Base-by-base conservation (phyloP, 441 rosid genomes). In the Gossypium armourianum region DNA sequence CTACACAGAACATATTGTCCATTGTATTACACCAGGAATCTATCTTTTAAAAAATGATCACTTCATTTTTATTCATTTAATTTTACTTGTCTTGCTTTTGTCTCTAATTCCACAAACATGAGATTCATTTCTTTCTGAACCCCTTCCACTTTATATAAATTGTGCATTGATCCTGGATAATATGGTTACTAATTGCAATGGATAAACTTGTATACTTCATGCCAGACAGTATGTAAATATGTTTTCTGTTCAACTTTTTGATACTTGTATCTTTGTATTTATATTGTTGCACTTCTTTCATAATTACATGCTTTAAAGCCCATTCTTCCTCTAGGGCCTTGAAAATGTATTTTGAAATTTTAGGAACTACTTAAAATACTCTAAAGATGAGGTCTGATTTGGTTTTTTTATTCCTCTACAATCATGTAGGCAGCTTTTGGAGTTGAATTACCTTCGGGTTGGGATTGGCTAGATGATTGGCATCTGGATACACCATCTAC, bases 381-480 rank as follows among this genome's bases (percentile, higher is more conserved):
- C 40, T 53, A 53, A 53, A 53, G 26, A 68, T 16, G 23, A 24
- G 26, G 24, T 67, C 45, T 67, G 32, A 52, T 53, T 53, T 53
- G 28, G 49, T 29, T 29, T 68, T 68, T 68, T 52, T 8, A 28
- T 53, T 52, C 49, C 45, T 66, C 56, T 45, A 24, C 58, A 49
- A 68, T 32, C 23, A 66, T 69, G 59, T 85, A 88, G 93, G 87
- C 36, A 70, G 64, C 71, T 52, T 71, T 77, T 55, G 73, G 70
- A 66, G 70, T 77, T 19, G 71, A 71, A 62, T 77, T 83, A 76
- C 87, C 89, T 45, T 72, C 81, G 1, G 82, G 84, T 53, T 84
- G 90, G 91, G 85, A 83, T 76, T 84, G 90, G 91, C 71, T 81
- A 15, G 84, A 82, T 52, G 85, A 82, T 77, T 89, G 91, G 91